Evolutionary conservation across 225 moss, liverwort and hornwort genomes (phyloP).

Genomic region (Pseudoscleropodium purum): DNA sequence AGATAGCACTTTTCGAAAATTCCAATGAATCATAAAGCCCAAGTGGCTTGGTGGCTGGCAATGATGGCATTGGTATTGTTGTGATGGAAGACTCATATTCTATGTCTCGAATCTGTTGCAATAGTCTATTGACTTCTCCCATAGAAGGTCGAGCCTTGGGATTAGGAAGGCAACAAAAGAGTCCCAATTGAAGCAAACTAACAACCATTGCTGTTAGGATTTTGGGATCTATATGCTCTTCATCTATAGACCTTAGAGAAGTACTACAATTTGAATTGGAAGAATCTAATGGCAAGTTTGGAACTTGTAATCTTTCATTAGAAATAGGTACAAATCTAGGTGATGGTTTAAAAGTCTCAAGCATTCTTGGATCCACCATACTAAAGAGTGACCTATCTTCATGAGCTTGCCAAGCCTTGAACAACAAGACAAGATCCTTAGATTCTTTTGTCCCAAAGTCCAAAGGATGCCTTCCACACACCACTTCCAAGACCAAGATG

Average conservation of each 20-base stretch:
- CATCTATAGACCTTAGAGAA: too few relatives aligned
- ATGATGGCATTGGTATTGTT: too few relatives aligned
- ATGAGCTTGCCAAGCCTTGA: background rate
- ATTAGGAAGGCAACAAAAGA: too few relatives aligned
- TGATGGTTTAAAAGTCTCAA: background rate
- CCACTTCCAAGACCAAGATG: background rate
- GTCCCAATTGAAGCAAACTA: background rate
- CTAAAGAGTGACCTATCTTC: background rate
- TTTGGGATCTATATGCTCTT: background rate
- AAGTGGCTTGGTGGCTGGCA: too few relatives aligned
- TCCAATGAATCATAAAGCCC: too few relatives aligned
- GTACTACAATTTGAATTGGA: background rate
- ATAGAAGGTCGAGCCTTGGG: background rate
- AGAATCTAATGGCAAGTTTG: background rate
- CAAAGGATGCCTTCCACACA: background rate
- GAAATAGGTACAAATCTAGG: fast-evolving
- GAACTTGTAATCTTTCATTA: background rate
- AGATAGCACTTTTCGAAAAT: too few relatives aligned
- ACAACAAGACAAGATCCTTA: background rate
- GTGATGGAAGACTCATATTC: too few relatives aligned
- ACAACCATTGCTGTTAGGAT: background rate
- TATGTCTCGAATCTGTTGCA: too few relatives aligned
- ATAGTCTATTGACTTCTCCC: background rate
- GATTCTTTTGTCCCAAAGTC: background rate
- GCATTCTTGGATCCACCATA: background rate